phyloP scores from a whole-genome alignment of 305 asterid genomes.

The Solanum hybrid region DNA sequence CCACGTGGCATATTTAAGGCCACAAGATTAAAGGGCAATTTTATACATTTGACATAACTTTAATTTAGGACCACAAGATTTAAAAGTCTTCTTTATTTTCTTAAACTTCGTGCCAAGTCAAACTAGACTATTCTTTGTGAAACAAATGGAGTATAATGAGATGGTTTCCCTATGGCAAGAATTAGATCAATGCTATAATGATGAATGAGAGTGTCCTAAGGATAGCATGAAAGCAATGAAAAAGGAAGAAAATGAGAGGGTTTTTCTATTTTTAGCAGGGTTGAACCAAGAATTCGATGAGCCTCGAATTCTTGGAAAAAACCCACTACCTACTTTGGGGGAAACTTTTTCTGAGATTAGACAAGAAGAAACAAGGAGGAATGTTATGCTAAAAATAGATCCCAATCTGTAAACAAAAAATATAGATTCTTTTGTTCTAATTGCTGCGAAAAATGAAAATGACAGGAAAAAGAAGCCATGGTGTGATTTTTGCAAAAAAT shows the following conservation, averaged over 20 bases:
- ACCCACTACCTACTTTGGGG: not conserved
- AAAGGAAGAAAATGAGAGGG: not conserved
- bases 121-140: too few species aligned
- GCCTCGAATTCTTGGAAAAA: not conserved
- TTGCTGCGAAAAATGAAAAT: too few species aligned
- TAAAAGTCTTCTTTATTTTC: too few species aligned
- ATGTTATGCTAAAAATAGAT: too few species aligned
- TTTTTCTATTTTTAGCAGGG: not conserved
- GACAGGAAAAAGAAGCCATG: too few species aligned
- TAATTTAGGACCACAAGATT: too few species aligned
- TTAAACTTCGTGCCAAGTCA: too few species aligned
- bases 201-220: not conserved
- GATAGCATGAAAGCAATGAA: not conserved
- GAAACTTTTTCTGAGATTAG: not conserved
- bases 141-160: not conserved
- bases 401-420: not conserved
- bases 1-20: too few species aligned
- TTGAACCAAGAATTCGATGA: not conserved
- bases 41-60: too few species aligned
- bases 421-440: not conserved
- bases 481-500: too few species aligned
- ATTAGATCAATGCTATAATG: not conserved
- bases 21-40: too few species aligned
- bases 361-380: not conserved
- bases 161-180: not conserved